Conservation (phyloP, 495 filamentous ascomycete genomes). For the Trichoderma virens region DNA sequence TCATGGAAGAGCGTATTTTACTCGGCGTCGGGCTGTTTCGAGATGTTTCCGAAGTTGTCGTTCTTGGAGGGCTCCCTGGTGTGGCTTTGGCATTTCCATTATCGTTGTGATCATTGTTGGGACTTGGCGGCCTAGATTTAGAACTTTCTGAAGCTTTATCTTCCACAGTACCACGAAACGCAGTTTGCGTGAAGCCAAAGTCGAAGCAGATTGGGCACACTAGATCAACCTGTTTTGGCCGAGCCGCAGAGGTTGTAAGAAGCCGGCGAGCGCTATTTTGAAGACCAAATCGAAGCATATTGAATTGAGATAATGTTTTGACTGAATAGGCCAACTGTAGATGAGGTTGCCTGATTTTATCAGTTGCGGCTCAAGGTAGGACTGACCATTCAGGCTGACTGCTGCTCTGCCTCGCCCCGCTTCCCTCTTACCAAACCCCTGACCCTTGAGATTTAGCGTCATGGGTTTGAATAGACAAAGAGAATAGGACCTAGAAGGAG, state of each 20-base stretch:
- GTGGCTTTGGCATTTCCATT: neutral
- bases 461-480: too few relatives aligned
- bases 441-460: neutral
- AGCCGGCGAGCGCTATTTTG: neutral
- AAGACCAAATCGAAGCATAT: neutral
- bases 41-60: neutral
- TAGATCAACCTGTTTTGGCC: neutral
- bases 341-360: neutral
- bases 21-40: neutral
- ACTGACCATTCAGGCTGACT: neutral
- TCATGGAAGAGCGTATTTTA: neutral
- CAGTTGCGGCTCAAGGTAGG: too few relatives aligned
- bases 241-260: neutral
- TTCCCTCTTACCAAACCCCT: neutral
- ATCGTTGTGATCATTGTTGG: neutral
- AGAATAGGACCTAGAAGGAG: too few relatives aligned
- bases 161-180: neutral
- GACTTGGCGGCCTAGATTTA: neutral
- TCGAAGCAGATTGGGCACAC: constrained; percentile 1
- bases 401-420: constrained; percentile 1
- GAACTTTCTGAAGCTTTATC: neutral
- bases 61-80: neutral
- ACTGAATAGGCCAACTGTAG: neutral
- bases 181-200: constrained; percentile 8
- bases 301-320: neutral